Evolutionary conservation across 2,329 filamentous ascomycete species (phyloP).

Genomic region (Erysiphe pulchra): DNA sequence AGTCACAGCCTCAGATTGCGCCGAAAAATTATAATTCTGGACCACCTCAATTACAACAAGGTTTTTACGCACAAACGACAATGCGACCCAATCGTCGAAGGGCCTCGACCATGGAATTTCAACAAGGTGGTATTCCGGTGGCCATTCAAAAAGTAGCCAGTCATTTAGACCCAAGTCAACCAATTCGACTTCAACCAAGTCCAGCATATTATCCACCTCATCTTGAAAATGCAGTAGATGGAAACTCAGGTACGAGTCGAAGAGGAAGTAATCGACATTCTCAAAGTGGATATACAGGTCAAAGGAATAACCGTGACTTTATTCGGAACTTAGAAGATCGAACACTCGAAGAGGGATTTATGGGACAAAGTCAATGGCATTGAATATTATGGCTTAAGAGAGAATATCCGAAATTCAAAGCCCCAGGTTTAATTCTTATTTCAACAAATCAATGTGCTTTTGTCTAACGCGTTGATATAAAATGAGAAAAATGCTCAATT

Average conservation of each 20-base stretch:
- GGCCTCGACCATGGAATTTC: conserved; percentile 88
- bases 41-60: conserved; percentile 29
- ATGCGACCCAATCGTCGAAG: conserved; percentile 61
- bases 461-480: no score
- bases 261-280: conserved; percentile 52
- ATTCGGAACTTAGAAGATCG: conserved; percentile 87
- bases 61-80: conserved; percentile 47
- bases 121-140: conserved; percentile 74
- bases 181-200: conserved; percentile 81
- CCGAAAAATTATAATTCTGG: conserved; percentile 32
- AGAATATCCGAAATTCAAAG: not conserved
- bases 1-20: conserved; percentile 37
- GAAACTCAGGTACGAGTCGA: conserved; percentile 31
- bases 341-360: conserved; percentile 78
- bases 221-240: conserved; percentile 50
- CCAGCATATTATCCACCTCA: conserved; percentile 93
- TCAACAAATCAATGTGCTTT: not conserved
- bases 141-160: conserved; percentile 87
- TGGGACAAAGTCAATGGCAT: conserved; percentile 43
- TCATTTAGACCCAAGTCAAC: conserved; percentile 81
- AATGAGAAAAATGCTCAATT: no score
- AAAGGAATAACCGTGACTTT: conserved; percentile 51
- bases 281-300: conserved; percentile 26
- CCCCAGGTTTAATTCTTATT: conserved; percentile 3
- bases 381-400: conserved; percentile 17